Percentiles rank a stretch among this genome's conserved stretches.
Evolutionary conservation across 225 moss, liverwort and hornwort genomes (phyloP).

Genomic region (Bryoerythrophyllum caledonicum): DNA sequence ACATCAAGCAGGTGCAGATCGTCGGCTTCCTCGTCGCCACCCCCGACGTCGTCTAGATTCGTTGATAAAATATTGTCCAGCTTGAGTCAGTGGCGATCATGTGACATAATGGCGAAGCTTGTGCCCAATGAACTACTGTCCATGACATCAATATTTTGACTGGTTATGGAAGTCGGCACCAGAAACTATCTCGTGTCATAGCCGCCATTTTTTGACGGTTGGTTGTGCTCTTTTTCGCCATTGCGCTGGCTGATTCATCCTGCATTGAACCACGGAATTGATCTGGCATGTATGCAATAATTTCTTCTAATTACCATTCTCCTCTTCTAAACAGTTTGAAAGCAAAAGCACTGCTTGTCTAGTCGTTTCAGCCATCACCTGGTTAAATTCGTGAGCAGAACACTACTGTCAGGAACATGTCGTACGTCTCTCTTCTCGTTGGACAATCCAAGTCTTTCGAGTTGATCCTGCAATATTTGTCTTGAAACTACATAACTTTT

Average conservation of each 20-base stretch:
- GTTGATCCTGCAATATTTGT: no score
- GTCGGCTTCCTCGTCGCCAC: constrained; percentile 43
- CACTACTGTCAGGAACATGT: background rate
- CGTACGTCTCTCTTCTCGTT: background rate
- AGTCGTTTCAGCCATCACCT: background rate
- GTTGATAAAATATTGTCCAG: background rate
- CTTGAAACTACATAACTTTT: no score
- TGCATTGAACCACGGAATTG: background rate
- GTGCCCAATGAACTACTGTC: background rate
- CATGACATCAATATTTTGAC: background rate
- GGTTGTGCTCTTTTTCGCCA: background rate
- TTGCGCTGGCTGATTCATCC: background rate
- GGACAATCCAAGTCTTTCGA: background rate
- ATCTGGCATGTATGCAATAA: background rate
- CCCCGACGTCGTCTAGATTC: constrained; percentile 13
- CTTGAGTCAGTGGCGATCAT: background rate
- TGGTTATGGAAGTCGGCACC: background rate
- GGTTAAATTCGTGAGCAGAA: background rate
- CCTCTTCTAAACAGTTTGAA: no score
- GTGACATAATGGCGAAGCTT: no score
- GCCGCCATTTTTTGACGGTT: background rate
- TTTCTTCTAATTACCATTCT: background rate
- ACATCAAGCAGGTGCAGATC: constrained; percentile 59
- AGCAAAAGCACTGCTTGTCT: background rate
- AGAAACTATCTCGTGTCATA: background rate